These are phyloP conservation scores for Tylopilus sp. DNA, from an alignment of 768 basidiomycete species.

Conservation along the genomic window DNA sequence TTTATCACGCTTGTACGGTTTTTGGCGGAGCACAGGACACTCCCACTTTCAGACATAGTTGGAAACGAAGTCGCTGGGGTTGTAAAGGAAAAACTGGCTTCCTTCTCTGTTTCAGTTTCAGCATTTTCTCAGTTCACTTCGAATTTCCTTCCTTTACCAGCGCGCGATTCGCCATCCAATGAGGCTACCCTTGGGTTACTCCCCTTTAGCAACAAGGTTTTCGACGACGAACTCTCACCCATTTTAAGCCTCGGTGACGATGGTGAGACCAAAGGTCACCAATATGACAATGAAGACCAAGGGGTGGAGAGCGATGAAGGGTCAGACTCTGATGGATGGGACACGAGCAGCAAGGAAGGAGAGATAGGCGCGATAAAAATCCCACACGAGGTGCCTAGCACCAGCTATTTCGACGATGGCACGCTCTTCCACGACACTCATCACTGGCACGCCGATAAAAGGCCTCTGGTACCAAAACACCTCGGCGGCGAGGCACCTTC, in stretches of 20 bases:
- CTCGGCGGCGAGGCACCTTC: conserved; percentile 43
- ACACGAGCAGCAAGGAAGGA: conserved; percentile 18
- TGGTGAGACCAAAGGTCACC: conserved; percentile 3
- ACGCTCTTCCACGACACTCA: conserved; percentile 44
- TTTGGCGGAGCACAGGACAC: conserved; percentile 22
- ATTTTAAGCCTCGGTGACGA: conserved; percentile 23
- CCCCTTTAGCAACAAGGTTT: conserved; percentile 40
- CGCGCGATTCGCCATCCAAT: not conserved
- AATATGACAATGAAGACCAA: conserved; percentile 12
- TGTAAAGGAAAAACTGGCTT: conserved; percentile 22
- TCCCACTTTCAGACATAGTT: conserved; percentile 27
- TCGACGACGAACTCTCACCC: conserved; percentile 38
- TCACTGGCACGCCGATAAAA: conserved; percentile 58
- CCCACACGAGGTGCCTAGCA: not conserved
- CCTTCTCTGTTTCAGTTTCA: conserved; percentile 15
- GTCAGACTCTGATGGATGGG: conserved; percentile 20
- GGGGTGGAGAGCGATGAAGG: conserved; percentile 14
- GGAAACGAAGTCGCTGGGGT: conserved; percentile 24
- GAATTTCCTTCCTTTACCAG: conserved; percentile 17
- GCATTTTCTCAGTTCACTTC: conserved; percentile 18
- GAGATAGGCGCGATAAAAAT: not conserved
- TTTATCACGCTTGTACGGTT: conserved; percentile 45
- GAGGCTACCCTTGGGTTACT: conserved; percentile 24
- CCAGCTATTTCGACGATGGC: conserved; percentile 37
- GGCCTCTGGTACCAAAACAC: conserved; percentile 49